Evolutionary conservation across 2,329 filamentous ascomycete genomes (phyloP), one percentile per base, ranked within the genome.

Genomic region (Aspergillus carbonarius): DNA sequence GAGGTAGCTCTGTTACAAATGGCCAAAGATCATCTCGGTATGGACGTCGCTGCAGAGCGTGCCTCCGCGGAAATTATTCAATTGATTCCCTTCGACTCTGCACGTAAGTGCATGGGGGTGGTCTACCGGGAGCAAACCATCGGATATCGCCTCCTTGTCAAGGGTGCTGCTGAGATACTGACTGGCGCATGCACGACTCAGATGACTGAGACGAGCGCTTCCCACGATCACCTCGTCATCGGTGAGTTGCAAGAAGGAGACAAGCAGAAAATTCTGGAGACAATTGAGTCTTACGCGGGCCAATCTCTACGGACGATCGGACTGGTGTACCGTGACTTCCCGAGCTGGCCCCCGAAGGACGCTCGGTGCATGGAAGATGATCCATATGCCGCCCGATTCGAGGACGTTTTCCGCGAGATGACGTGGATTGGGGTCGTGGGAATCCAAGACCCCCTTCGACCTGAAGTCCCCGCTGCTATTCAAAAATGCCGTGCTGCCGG

Each of bases 221-320:
- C 58, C 30, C 63, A 67, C 3, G 67, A 70, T 40, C 47, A 66
- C 2, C 59, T 76, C 23, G 12, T 40, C 55, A 25, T 66, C 68
- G 18, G 63, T 70, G 2, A 5, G 6, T 10, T 54, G 6, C 12
- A 32, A 25, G 51, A 34, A 9, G 40, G 70, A 20, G 65, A 68
- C 13, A 68, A 65, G 50, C 65, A 70, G 40, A 37, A 57, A 5
- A 61, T 76, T 18, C 58, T 74, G 10, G 64, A 69, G 4, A 72
- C 63, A 3, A 79, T 81, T 51, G 72, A 77, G 23, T 68, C 70
- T 0, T 81, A 80, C 58, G 78, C 79, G 1, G 65, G 70, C 23
- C 69, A 85, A 34, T 92, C 89, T 12, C 82, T 93, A 13, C 86
- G 90, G 48, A 92, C 89, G 0, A 92, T 93, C 61, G 89, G 85